Base-by-base conservation (phyloP, 805 yeast species). In the Maudiozyma serrabonitensis region DNA sequence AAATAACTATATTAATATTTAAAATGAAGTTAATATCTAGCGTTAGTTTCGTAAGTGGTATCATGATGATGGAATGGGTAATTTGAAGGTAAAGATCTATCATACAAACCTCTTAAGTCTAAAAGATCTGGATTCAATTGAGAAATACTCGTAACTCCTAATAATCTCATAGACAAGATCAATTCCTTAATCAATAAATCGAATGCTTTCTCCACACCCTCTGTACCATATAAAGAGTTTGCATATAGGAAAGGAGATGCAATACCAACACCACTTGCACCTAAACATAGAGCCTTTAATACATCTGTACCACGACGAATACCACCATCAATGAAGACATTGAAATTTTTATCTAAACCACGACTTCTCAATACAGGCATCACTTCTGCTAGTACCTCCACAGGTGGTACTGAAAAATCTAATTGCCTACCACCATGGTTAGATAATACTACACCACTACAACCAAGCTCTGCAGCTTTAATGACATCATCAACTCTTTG, bases 341-440 rank as follows among this genome's bases (percentile, higher is more conserved):
- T 83, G 50, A 84, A 67, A 39, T 74, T 72, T 23, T 70, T 67
- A 45, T 73, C 73, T 40, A 78, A 57, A 15, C 75, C 75, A 48
- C 69, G 69, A 47, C 70, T 69, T 46, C 68, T 70, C 49, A 81
- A 64, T 4, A 71, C 57, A 4, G 80, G 81, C 73, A 78, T 77
- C 2, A 81, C 75, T 53, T 85, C 95, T 4, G 83, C 84, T 47
- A 87, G 68, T 6, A 85, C 78, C 62, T 81, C 85, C 34, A 87
- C 72, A 1, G 90, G 84, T 0, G 95, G 80, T 15, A 85, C 75
- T 0, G 95, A 74, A 58, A 79, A 84, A 66, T 87, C 95, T 49
- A 87, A 70, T 66, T 87, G 95, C 52, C 96, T 73, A 38, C 96
- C 95, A 52, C 96, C 96, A 67, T 87, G 96, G 62, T 87, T 87